Conservation (phyloP, 2,329 filamentous ascomycete species). For the Pseudogymnoascus sp. region DNA sequence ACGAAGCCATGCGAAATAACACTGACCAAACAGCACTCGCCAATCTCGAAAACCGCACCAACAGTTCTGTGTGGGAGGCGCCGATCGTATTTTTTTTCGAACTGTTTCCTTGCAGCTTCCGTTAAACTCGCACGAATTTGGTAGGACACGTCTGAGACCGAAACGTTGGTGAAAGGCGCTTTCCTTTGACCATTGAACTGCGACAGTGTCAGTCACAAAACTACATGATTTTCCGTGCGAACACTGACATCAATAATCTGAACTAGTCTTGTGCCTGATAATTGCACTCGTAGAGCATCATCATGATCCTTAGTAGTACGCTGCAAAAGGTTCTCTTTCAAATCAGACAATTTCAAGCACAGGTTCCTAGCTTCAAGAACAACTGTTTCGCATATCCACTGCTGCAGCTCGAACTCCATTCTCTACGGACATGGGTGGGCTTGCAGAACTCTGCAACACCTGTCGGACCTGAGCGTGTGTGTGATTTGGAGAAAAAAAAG, state of each 20-base stretch:
- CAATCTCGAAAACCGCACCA: neutral
- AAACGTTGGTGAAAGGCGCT: neutral
- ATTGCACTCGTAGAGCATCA: neutral
- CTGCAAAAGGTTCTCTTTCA: neutral
- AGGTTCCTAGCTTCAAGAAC: neutral
- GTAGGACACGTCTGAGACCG: neutral
- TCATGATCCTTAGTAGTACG: neutral
- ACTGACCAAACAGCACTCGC: neutral
- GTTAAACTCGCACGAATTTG: neutral
- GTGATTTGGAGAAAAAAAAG: neutral
- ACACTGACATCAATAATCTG: conserved; percentile 2
- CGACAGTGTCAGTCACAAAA: neutral
- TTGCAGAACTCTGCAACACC: neutral
- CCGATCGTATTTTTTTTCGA: neutral
- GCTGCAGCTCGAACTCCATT: neutral
- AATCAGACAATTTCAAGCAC: neutral
- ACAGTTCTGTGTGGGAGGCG: neutral
- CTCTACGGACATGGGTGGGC: neutral
- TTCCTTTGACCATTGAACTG: neutral
- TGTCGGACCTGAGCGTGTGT: neutral
- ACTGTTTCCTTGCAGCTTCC: neutral
- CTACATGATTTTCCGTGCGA: neutral
- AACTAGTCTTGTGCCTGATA: neutral
- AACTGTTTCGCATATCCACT: neutral
- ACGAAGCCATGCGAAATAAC: neutral